Evolutionary conservation across 495 filamentous ascomycete species (phyloP), one percentile per base, ranked within the genome.

Genomic region (Aspergillus cristatus): DNA sequence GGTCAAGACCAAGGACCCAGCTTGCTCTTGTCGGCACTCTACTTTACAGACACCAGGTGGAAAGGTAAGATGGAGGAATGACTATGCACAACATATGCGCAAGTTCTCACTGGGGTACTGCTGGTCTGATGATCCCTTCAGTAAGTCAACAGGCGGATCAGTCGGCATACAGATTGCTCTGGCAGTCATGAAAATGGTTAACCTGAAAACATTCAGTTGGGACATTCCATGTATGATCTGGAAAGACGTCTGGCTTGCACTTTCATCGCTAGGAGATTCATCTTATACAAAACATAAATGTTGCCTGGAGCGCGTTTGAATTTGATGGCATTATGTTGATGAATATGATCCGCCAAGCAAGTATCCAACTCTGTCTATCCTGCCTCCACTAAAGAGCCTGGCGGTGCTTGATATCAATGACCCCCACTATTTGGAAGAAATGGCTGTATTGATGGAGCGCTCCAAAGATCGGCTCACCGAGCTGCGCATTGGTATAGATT

Each of bases 151-250:
- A 38, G 90, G 89, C 0, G 95, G 93, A 59, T 88, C 95, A 85
- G 72, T 97, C 6, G 87, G 88, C 13, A 94, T 86, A 10, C 61
- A 95, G 29, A 86, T 93, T n/a, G 86, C 89, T 11, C 60, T 90
- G 46, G 84, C 87, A 3, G 70, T 95, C 16, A 76, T 79, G 18
- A 77, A 85, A 38, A 95, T 95, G 90, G 67, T 79, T 15, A 87
- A 88, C 45, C 72, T 97, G 14, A 88, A 97, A 57, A 80, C 79
- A 0, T 97, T 97, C 48, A 67, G 87, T 8, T 97, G 90, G 90
- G 89, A 97, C 54, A 94, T 94, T 89, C 86, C 88, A 0, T 94
- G 87, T 0, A 90, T 90, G 0, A 81, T 95, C 16, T 60, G 90
- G 28, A 74, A 87, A 34, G 86, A 94, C 47, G 81, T 93, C 18